phyloP scores from a whole-genome alignment of 768 basidiomycete species.

The Macrolepiota albuminosa region DNA sequence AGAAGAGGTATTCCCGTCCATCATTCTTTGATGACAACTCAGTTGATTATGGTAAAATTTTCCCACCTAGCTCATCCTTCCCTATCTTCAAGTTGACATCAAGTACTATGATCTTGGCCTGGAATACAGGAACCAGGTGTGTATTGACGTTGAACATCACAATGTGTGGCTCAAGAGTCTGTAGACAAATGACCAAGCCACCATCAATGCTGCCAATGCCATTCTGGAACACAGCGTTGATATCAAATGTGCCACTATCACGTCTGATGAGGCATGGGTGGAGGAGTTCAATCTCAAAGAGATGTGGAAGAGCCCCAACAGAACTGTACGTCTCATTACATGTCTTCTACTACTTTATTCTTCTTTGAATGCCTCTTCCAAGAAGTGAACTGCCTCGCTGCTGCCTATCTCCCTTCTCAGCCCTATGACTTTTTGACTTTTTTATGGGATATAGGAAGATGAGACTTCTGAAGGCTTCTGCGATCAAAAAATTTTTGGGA shows the following conservation, averaged over 20 bases:
- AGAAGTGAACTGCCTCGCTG: conserved; percentile 54
- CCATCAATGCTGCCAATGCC: conserved; percentile 89
- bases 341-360: not conserved
- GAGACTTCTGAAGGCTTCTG: no score
- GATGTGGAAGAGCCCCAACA: conserved; percentile 98
- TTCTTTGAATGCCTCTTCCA: conserved; percentile 54
- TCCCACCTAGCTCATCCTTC: conserved; percentile 78
- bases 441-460: no score
- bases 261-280: no score
- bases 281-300: conserved; percentile 97
- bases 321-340: conserved; percentile 74
- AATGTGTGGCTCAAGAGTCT: not conserved
- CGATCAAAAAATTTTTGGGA: no score
- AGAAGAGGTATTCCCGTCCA: no score
- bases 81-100: conserved; percentile 92
- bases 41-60: not conserved
- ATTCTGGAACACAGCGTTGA: conserved; percentile 92
- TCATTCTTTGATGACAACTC: not conserved
- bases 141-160: conserved; percentile 11
- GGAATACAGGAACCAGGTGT: conserved; percentile 83
- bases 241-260: no score
- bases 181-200: conserved; percentile 91
- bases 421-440: no score
- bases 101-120: conserved; percentile 98
- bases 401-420: no score